Conservation (phyloP, 2,329 filamentous ascomycete genomes). For the Talaromyces rugulosus region DNA sequence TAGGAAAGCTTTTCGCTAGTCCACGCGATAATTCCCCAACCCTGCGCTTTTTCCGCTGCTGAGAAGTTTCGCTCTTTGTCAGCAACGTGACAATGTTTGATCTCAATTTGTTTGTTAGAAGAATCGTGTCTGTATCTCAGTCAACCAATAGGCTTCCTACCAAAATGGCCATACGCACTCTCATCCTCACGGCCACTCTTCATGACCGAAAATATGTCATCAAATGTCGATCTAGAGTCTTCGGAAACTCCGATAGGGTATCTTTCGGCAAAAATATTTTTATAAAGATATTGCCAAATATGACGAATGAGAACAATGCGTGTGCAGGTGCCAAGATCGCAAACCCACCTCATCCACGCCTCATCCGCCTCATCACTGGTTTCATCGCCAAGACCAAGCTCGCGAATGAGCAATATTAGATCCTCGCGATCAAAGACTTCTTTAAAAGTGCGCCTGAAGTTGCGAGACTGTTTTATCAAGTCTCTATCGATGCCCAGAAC, state of each 20-base stretch:
- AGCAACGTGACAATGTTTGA: background rate
- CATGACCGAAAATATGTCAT: background rate
- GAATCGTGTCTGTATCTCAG: background rate
- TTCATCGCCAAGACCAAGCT: slow-evolving; percentile 1
- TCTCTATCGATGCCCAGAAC: background rate
- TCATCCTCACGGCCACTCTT: background rate
- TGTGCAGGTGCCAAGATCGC: background rate
- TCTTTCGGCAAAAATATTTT: background rate
- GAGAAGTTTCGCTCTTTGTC: background rate
- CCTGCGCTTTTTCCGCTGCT: background rate
- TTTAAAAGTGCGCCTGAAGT: background rate
- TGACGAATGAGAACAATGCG: background rate
- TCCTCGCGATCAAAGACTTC: background rate
- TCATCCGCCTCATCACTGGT: background rate
- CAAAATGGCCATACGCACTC: background rate
- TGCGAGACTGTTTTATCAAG: background rate
- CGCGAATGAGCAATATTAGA: background rate
- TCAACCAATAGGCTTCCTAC: background rate
- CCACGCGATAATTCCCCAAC: background rate
- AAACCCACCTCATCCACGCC: background rate
- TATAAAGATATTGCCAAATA: background rate
- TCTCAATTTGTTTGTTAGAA: background rate
- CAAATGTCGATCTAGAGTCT: background rate
- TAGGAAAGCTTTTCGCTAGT: background rate
- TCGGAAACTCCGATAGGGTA: background rate